Evolutionary conservation across 2,329 filamentous ascomycete genomes (phyloP), one percentile per base, ranked within the genome.

Genomic region (Claviceps digitariae): DNA sequence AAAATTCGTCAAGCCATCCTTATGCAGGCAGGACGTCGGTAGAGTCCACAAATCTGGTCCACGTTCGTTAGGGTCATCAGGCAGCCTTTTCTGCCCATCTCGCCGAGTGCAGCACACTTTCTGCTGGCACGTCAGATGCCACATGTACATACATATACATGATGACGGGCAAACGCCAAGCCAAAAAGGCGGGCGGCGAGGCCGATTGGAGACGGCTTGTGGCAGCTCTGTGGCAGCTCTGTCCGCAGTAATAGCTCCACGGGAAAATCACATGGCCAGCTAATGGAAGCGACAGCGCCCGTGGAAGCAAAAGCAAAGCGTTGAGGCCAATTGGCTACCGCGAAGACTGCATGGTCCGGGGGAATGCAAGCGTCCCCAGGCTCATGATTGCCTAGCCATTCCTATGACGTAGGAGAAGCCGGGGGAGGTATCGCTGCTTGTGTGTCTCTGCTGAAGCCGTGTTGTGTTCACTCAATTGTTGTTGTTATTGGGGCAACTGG

Each of bases 401-500:
- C 54, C 53, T 51, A 57, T 55, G 53, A 57, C 50, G 56, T 55
- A 55, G 41, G 34, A 41, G 48, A 53, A 29, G 51, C 52, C 27
- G 48, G 54, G 52, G 46, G 21, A 8, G 12, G 41, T 21, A 25
- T 44, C 21, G 21, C 41, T 21, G 41, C 9, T 25, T 7, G 2
- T 13, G 9, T 21, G 41, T 44, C 41, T 25, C 20, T 44, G 41
- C 12, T 15, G 41, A 3, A 4, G 15, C 5, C 13, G 45, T 13
- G 45, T 31, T 31, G 17, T 3, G 9, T 15, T n/a, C 23, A 45
- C 13, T 45, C 10, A 36, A 20, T 25, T 44, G 21, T 44, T 44
- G 13, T 38, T 38, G 15, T 17, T 15, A 38, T 17, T 15, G 34
- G 34, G 34, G 12, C 12, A 6, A 38, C 34, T 38, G 12, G 34